phyloP scores from a whole-genome alignment of 768 basidiomycete genomes.

The Pleurotus tuoliensis region DNA sequence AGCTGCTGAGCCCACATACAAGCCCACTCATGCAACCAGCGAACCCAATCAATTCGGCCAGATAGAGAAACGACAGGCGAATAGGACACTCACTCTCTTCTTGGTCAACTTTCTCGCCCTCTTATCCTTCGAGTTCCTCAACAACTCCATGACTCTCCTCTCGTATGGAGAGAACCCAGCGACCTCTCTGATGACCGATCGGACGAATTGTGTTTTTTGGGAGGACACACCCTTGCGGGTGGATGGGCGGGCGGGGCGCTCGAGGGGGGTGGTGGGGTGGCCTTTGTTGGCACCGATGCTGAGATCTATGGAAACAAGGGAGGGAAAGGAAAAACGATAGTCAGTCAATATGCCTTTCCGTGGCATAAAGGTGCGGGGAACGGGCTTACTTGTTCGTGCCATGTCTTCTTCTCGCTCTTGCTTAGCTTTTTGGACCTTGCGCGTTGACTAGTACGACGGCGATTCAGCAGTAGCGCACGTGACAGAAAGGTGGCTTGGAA shows the following conservation, averaged over 20 bases:
- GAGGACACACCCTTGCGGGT: constrained; percentile 92
- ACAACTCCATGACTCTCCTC: constrained; percentile 94
- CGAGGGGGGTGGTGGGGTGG: constrained; percentile 82
- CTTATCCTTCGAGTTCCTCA: constrained; percentile 99
- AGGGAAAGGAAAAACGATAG: not conserved
- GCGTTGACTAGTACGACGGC: not conserved
- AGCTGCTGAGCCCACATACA: not conserved
- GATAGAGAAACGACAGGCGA: constrained; percentile 28
- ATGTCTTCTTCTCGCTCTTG: constrained; percentile 41
- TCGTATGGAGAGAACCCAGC: constrained; percentile 97
- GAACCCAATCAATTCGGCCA: not conserved
- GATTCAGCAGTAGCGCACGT: not conserved
- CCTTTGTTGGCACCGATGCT: constrained; percentile 86
- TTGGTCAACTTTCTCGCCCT: constrained; percentile 99
- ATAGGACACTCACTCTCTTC: constrained; percentile 68
- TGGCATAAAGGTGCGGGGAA: not conserved
- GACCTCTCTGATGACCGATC: constrained; percentile 92
- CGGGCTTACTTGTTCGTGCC: constrained; percentile 69
- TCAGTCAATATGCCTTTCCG: not conserved
- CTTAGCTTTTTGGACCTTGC: not conserved
- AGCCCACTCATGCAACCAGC: not conserved
- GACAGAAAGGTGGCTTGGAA: constrained; percentile 40
- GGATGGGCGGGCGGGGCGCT: constrained; percentile 71
- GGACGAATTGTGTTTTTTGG: constrained; percentile 90
- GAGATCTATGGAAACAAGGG: constrained; percentile 50